Evolutionary conservation across 768 basidiomycete species (phyloP).

Genomic region (Suillus occidentalis): DNA sequence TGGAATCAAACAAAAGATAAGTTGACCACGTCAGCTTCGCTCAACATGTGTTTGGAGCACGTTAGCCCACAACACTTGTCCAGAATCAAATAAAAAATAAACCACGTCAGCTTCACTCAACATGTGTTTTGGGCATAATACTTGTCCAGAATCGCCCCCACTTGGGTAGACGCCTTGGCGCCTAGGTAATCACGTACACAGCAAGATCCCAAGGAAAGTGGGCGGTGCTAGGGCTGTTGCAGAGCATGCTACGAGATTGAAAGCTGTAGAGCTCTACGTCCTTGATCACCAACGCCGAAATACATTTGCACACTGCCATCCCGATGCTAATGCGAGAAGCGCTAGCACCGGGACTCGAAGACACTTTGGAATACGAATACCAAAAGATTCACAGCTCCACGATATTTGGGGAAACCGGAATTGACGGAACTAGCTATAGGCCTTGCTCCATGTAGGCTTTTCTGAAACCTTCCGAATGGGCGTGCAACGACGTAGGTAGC

Average conservation of each 20-base stretch:
- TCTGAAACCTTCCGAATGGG: too few relatives aligned
- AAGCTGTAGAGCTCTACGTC: not conserved
- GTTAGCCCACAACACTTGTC: not conserved
- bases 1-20: slow-evolving; percentile 4
- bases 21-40: not conserved
- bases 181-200: not conserved
- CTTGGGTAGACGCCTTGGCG: not conserved
- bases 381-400: not conserved
- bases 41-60: not conserved
- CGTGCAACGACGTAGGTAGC: too few relatives aligned
- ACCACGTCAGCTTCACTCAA: too few relatives aligned
- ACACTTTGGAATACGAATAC: not conserved
- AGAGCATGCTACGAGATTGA: not conserved
- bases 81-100: not conserved
- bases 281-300: not conserved
- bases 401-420: not conserved
- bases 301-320: not conserved
- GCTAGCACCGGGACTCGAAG: not conserved
- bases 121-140: not conserved
- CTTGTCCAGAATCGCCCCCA: not conserved
- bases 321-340: not conserved
- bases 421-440: not conserved
- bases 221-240: not conserved
- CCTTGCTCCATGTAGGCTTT: not conserved
- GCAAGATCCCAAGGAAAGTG: not conserved